Evolutionary conservation across 306 rosid species (phyloP).

Genomic region (Fragaria iinumae): DNA sequence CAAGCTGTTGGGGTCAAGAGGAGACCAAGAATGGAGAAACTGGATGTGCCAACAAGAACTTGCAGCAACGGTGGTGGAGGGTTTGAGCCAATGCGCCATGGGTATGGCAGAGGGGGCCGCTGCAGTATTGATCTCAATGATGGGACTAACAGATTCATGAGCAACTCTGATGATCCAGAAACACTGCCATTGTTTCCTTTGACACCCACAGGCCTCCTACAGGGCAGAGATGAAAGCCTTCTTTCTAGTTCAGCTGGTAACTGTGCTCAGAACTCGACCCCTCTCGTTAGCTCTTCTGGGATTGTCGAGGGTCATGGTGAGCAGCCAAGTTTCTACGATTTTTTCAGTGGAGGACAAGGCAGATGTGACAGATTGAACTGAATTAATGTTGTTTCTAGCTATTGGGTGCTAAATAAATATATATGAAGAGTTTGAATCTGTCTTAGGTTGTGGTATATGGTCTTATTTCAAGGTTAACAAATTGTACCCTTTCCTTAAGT

Average conservation of each 20-base stretch:
- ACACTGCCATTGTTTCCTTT: constrained; percentile 78
- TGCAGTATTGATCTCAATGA: constrained; percentile 3
- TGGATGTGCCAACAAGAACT: constrained; percentile 25
- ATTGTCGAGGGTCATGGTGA: constrained; percentile 8
- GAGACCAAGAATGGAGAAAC: constrained; percentile 27
- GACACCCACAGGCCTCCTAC: constrained; percentile 69
- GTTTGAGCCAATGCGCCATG: neutral
- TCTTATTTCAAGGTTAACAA: neutral
- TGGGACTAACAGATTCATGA: neutral
- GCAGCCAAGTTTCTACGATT: constrained; percentile 28
- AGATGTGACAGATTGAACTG: neutral
- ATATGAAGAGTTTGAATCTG: neutral
- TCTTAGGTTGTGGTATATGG: neutral
- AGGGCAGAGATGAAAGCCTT: constrained; percentile 23
- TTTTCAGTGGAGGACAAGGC: constrained; percentile 21
- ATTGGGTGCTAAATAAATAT: neutral
- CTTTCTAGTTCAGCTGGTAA: neutral
- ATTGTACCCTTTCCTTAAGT: neutral
- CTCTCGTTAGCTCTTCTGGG: constrained; percentile 13
- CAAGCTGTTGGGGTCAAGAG: constrained; percentile 33
- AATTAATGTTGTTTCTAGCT: neutral
- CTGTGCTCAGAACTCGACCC: constrained; percentile 29
- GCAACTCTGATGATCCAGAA: constrained; percentile 25
- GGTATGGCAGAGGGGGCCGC: neutral
- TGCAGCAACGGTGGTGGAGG: constrained; percentile 3